phyloP scores from a whole-genome alignment of 352 stramenopile genomes.

The Globisporangium abappressorium region DNA sequence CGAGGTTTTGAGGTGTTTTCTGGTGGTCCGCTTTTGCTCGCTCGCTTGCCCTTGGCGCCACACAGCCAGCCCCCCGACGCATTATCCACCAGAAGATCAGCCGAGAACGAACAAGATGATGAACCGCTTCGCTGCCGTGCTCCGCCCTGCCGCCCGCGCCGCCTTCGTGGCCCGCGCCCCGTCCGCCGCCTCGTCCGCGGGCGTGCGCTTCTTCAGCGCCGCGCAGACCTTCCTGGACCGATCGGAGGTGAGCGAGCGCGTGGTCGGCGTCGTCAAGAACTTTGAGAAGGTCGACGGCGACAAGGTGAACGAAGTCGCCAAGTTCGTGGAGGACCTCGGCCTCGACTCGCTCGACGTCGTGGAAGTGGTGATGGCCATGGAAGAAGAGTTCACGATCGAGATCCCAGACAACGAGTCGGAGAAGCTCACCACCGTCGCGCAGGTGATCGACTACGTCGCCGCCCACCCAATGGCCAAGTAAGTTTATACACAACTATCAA shows the following conservation, averaged over 20 bases:
- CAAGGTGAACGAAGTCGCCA: slow-evolving; percentile 90
- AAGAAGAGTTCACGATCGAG: slow-evolving; percentile 99
- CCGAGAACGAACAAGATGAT: slow-evolving; percentile 53
- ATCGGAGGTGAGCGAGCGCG: slow-evolving; percentile 95
- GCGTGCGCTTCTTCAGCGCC: slow-evolving; percentile 73
- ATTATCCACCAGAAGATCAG: slow-evolving; percentile 20
- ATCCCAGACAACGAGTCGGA: slow-evolving; percentile 99
- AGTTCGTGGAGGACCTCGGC: slow-evolving; percentile 98
- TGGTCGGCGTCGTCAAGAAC: slow-evolving; percentile 98
- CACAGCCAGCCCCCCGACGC: slow-evolving; percentile 3
- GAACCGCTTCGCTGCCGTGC: slow-evolving; percentile 73
- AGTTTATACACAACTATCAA: slow-evolving; percentile 24
- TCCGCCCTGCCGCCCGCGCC: slow-evolving; percentile 67
- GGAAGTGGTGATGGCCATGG: slow-evolving; percentile 98
- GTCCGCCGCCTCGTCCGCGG: slow-evolving; percentile 16
- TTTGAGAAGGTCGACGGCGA: slow-evolving; percentile 98
- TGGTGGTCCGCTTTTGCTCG: not conserved
- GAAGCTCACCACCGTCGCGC: slow-evolving; percentile 95
- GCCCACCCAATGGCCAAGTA: slow-evolving; percentile 99
- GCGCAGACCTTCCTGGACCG: slow-evolving; percentile 87
- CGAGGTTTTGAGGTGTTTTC: not conserved
- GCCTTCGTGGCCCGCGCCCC: slow-evolving; percentile 37
- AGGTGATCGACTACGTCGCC: slow-evolving; percentile 99
- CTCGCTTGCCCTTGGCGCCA: not conserved
- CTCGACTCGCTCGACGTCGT: slow-evolving; percentile 98